These are phyloP conservation scores for Boletus sp. DNA, from an alignment of 1,284 basidiomycete genomes.

Conservation along the genomic window DNA sequence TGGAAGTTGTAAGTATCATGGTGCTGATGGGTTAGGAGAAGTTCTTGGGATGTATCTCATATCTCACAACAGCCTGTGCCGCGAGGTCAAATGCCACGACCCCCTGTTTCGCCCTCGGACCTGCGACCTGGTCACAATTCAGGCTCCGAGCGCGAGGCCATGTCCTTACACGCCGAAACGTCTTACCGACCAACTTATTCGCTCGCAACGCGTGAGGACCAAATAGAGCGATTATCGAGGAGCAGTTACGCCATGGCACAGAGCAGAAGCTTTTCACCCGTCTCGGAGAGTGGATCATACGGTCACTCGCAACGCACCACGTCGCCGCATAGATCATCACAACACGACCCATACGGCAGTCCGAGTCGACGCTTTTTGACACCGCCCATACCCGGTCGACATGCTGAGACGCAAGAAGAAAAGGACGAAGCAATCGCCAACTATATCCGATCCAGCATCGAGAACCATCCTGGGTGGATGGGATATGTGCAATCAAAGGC, in stretches of 20 bases:
- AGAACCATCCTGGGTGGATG: constrained; percentile 38
- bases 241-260: constrained; percentile 18
- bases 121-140: constrained; percentile 13
- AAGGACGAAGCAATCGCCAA: constrained; percentile 36
- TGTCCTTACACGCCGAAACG: constrained; percentile 7
- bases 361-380: constrained; percentile 16
- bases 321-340: constrained; percentile 11
- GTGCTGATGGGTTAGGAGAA: background rate
- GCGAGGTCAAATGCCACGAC: constrained; percentile 32
- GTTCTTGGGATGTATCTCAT: constrained; percentile 10
- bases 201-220: constrained; percentile 25
- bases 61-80: constrained; percentile 22
- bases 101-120: constrained; percentile 20
- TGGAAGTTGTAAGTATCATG: constrained; percentile 43
- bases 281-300: constrained; percentile 20
- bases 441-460: constrained; percentile 39
- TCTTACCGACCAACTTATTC: constrained; percentile 9
- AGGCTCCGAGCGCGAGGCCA: constrained; percentile 18
- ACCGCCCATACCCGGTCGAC: constrained; percentile 25
- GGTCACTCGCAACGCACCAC: constrained; percentile 15
- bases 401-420: constrained; percentile 35
- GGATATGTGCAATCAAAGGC: constrained; percentile 42
- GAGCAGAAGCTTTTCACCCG: constrained; percentile 12
- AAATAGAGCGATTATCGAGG: constrained; percentile 27
- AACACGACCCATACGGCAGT: background rate